Evolutionary conservation across 371 early-diverging fungal genomes (phyloP).

Genomic region (Rhizoclosmatium hyalinum): DNA sequence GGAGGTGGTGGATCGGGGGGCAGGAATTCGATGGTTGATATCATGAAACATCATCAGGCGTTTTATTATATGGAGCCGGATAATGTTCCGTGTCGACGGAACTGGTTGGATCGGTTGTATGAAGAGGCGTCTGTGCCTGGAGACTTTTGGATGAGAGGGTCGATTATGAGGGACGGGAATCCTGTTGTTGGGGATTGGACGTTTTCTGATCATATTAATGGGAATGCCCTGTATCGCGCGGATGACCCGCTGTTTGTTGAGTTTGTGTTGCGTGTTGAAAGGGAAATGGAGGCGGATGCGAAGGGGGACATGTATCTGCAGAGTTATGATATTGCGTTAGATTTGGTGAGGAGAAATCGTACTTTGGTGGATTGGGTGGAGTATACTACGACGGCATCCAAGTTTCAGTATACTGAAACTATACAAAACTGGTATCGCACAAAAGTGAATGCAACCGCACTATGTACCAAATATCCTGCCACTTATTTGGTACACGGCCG

Average conservation of each 20-base stretch:
- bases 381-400: conserved; percentile 31
- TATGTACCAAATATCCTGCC: conserved; percentile 29
- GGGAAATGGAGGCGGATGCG: conserved; percentile 18
- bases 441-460: conserved; percentile 36
- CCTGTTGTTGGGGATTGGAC: conserved; percentile 28
- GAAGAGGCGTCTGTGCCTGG: conserved; percentile 38
- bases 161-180: conserved; percentile 36
- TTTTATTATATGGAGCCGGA: conserved; percentile 49
- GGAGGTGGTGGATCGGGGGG: background rate
- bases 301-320: conserved; percentile 25
- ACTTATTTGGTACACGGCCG: conserved; percentile 48
- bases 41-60: conserved; percentile 31
- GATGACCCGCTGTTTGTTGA: conserved; percentile 29
- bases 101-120: conserved; percentile 44
- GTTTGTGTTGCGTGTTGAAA: conserved; percentile 30
- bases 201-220: conserved; percentile 45
- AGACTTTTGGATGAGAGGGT: conserved; percentile 46
- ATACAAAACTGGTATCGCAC: conserved; percentile 49
- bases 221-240: conserved; percentile 44
- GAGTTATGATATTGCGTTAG: conserved; percentile 42
- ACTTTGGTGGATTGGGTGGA: conserved; percentile 31
- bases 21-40: background rate
- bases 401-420: conserved; percentile 37
- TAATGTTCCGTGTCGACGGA: conserved; percentile 35
- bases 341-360: conserved; percentile 37